phyloP scores from a whole-genome alignment of 371 early-diverging fungal genomes.

The Zychaea mexicana region DNA sequence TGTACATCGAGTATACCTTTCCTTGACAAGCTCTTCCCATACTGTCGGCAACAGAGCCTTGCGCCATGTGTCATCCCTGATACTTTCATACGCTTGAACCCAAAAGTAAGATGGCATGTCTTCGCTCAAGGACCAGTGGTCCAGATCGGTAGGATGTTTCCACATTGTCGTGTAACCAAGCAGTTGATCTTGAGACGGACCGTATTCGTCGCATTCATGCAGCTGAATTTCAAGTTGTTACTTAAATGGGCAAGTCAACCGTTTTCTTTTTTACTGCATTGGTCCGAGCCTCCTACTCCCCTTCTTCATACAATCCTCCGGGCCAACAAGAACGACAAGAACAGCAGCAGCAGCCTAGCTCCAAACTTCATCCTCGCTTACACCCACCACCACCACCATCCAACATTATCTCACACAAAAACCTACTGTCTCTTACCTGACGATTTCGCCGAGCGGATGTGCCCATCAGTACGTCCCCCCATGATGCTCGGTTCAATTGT shows the following conservation, averaged over 20 bases:
- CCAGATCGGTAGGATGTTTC: slow-evolving; percentile 20
- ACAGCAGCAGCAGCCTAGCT: too few species aligned
- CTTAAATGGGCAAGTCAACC: slow-evolving; percentile 3
- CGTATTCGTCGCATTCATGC: slow-evolving; percentile 27
- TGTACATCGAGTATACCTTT: neutral
- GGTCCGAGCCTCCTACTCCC: too few species aligned
- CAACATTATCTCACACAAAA: too few species aligned
- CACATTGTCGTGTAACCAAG: slow-evolving; percentile 6
- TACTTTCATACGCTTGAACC: neutral
- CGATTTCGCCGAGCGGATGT: neutral
- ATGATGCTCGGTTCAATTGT: neutral
- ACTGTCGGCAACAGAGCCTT: neutral
- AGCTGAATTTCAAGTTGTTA: slow-evolving; percentile 11
- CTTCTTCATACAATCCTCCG: too few species aligned
- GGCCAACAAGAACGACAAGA: too few species aligned
- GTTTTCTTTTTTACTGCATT: too few species aligned
- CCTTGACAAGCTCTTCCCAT: neutral
- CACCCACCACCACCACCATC: too few species aligned
- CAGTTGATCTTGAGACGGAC: neutral
- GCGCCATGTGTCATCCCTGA: neutral
- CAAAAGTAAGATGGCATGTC: slow-evolving; percentile 10
- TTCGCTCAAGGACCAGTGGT: slow-evolving; percentile 20
- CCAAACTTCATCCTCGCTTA: neutral
- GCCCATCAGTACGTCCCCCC: neutral
- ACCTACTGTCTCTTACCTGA: neutral